Percentiles rank a stretch among this genome's conserved stretches.
Conservation (phyloP, 2,329 filamentous ascomycete genomes). For the Alternaria arborescens region DNA sequence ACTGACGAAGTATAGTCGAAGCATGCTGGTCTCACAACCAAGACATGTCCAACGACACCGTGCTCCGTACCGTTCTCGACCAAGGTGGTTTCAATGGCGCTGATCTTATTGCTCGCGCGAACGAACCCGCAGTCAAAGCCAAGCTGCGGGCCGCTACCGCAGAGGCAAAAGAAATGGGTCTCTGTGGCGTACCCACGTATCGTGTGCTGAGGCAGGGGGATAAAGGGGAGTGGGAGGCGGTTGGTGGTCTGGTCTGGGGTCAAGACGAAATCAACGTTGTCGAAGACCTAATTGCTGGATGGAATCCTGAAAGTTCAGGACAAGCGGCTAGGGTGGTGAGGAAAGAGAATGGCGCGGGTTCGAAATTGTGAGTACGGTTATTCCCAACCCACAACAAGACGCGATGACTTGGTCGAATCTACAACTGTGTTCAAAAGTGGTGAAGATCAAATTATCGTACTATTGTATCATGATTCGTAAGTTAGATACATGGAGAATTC, state of each 20-base stretch:
- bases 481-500: neutral
- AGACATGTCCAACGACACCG: constrained; percentile 37
- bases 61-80: constrained; percentile 35
- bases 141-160: constrained; percentile 41
- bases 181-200: constrained; percentile 48
- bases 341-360: neutral
- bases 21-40: constrained; percentile 47
- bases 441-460: neutral
- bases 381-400: neutral
- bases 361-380: constrained; percentile 11
- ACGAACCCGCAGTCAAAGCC: constrained; percentile 32
- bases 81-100: constrained; percentile 38
- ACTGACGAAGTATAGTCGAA: constrained; percentile 32
- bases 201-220: constrained; percentile 31
- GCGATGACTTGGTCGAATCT: neutral
- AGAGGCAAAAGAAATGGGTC: constrained; percentile 40
- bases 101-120: constrained; percentile 37
- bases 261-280: constrained; percentile 47
- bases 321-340: constrained; percentile 19
- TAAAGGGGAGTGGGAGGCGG: constrained; percentile 23
- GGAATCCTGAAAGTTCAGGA: constrained; percentile 26
- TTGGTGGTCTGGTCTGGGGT: constrained; percentile 44
- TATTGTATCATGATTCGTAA: neutral
- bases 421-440: neutral
- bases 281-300: constrained; percentile 47